Conservation (phyloP, 306 rosid species). For the Carpinus fangiana region DNA sequence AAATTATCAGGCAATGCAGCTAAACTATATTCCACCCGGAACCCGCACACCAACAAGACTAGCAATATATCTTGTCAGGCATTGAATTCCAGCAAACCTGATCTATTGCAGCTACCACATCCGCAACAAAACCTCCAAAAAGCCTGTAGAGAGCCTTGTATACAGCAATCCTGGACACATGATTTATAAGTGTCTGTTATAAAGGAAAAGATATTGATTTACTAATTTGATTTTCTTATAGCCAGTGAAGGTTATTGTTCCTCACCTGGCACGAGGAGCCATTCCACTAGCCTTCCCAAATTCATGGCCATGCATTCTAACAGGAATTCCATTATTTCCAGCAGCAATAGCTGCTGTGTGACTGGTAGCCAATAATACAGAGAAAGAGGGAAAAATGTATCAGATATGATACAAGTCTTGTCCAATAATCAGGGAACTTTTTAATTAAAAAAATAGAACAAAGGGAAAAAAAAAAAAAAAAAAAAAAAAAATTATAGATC, state of each 20-base stretch:
- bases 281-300: slow-evolving; percentile 98
- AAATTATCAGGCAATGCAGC: background rate
- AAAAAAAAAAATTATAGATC: slow-evolving; percentile 3
- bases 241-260: slow-evolving; percentile 23
- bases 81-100: slow-evolving; percentile 58
- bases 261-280: slow-evolving; percentile 99
- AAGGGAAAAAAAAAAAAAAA: background rate
- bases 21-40: background rate
- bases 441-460: background rate
- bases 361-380: slow-evolving; percentile 46
- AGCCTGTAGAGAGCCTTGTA: slow-evolving; percentile 96
- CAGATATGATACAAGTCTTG: slow-evolving; percentile 4
- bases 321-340: slow-evolving; percentile 98
- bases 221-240: slow-evolving; percentile 29
- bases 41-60: slow-evolving; percentile 10
- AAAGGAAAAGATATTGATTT: slow-evolving; percentile 28
- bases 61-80: slow-evolving; percentile 2
- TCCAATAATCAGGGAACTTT: background rate
- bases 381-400: slow-evolving; percentile 16
- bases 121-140: slow-evolving; percentile 95
- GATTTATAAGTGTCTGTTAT: slow-evolving; percentile 21
- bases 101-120: slow-evolving; percentile 99
- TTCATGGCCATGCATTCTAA: slow-evolving; percentile 92
- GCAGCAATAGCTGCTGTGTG: slow-evolving; percentile 99
- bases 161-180: slow-evolving; percentile 84